phyloP scores from a whole-genome alignment of 1,139 yeast species.

The Suhomyces bribrorum region DNA sequence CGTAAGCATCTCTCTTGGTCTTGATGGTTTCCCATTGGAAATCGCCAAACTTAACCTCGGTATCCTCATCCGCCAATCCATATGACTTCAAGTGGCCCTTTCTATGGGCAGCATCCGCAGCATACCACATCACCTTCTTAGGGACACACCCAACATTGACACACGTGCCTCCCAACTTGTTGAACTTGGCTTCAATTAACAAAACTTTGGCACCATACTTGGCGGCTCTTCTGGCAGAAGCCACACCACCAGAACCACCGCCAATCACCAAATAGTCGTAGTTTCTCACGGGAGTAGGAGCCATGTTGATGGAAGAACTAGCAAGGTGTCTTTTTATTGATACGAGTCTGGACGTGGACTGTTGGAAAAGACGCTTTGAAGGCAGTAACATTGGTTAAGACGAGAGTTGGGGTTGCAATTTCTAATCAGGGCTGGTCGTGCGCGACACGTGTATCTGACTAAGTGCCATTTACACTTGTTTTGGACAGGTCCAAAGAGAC shows the following conservation, averaged over 20 bases:
- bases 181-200: slow-evolving; percentile 70
- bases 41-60: slow-evolving; percentile 50
- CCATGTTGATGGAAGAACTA: slow-evolving; percentile 39
- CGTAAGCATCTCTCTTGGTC: slow-evolving; percentile 87
- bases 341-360: slow-evolving; percentile 9
- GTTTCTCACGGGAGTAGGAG: slow-evolving; percentile 54
- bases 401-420: slow-evolving; percentile 1
- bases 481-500: too few species aligned
- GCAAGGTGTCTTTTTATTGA: slow-evolving; percentile 29
- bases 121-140: slow-evolving; percentile 98
- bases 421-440: slow-evolving; percentile 8
- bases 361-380: slow-evolving; percentile 6
- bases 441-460: neutral
- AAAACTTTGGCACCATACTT: slow-evolving; percentile 87
- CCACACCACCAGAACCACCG: slow-evolving; percentile 99
- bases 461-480: too few species aligned
- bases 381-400: slow-evolving; percentile 10
- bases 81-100: slow-evolving; percentile 75
- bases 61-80: slow-evolving; percentile 64
- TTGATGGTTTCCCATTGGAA: slow-evolving; percentile 85
- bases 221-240: slow-evolving; percentile 96
- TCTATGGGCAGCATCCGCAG: slow-evolving; percentile 82
- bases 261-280: slow-evolving; percentile 94
- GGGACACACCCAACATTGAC: slow-evolving; percentile 99
- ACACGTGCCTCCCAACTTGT: slow-evolving; percentile 91